Percentiles rank a stretch among this genome's conserved stretches.
These are phyloP conservation scores for Striga asiatica DNA, from an alignment of 257 asterid species.

Conservation along the genomic window DNA sequence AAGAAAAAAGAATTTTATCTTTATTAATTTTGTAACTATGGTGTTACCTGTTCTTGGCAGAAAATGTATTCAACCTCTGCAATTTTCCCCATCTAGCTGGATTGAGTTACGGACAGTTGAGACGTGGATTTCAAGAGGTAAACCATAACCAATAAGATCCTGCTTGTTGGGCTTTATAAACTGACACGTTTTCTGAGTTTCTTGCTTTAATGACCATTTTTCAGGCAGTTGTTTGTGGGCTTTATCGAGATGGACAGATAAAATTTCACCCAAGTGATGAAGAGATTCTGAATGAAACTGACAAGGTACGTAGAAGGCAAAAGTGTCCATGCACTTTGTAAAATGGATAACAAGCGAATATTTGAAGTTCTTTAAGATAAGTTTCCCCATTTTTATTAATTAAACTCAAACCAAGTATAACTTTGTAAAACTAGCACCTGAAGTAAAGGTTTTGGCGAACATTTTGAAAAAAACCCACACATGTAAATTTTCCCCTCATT, in stretches of 20 bases:
- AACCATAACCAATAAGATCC: slow-evolving; percentile 9
- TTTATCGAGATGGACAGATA: slow-evolving; percentile 59
- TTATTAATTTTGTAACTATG: slow-evolving; percentile 12
- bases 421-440: too few relatives aligned
- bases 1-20: not conserved
- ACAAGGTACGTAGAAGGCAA: slow-evolving; percentile 44
- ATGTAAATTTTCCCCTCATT: too few relatives aligned
- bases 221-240: slow-evolving; percentile 90
- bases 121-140: slow-evolving; percentile 92
- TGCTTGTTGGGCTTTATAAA: not conserved
- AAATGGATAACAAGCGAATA: too few relatives aligned
- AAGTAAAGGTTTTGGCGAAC: too few relatives aligned
- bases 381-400: too few relatives aligned
- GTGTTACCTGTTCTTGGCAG: slow-evolving; percentile 39
- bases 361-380: too few relatives aligned
- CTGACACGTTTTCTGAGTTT: not conserved
- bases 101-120: slow-evolving; percentile 53
- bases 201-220: not conserved
- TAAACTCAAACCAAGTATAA: too few relatives aligned
- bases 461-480: too few relatives aligned
- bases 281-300: slow-evolving; percentile 54
- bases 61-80: slow-evolving; percentile 90
- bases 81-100: slow-evolving; percentile 74
- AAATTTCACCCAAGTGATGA: slow-evolving; percentile 85
- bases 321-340: not conserved